Percentiles rank a stretch among this genome's conserved stretches.
phyloP scores from a whole-genome alignment of 352 stramenopile genomes.

The Thraustochytrium sp. region DNA sequence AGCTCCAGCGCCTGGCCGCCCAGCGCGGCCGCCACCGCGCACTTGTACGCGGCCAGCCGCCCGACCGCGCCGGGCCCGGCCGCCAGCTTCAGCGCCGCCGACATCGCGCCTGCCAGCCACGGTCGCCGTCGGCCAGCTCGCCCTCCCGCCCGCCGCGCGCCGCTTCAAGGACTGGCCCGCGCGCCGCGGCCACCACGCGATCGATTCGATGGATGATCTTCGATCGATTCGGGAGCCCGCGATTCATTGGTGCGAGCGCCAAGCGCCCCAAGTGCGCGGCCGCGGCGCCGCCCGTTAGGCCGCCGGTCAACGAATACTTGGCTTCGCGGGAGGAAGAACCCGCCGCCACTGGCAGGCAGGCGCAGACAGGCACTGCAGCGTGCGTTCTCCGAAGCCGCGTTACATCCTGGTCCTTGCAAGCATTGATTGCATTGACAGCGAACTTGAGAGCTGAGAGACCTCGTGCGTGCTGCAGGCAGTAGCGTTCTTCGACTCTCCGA shows the following conservation, averaged over 20 bases:
- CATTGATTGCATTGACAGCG: no score
- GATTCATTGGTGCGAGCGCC: no score
- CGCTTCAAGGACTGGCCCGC: neutral
- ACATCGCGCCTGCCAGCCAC: neutral
- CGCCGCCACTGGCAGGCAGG: no score
- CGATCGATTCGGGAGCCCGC: no score
- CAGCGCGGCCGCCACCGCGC: slow-evolving; percentile 10
- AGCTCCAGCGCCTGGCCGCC: neutral
- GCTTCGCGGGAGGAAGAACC: no score
- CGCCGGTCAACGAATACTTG: neutral
- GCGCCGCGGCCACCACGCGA: neutral
- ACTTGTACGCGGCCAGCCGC: slow-evolving; percentile 34
- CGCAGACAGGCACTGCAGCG: no score
- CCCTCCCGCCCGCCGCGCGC: neutral
- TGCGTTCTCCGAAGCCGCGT: no score
- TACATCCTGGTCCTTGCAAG: no score
- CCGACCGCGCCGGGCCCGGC: neutral
- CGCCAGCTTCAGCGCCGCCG: neutral
- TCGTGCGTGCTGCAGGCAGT: no score
- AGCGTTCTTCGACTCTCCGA: no score
- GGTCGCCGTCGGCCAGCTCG: neutral
- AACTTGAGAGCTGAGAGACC: no score
- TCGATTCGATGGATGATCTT: neutral
- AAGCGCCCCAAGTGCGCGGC: neutral
- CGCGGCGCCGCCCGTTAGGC: neutral